phyloP scores from a whole-genome alignment of 2,329 filamentous ascomycete genomes.

The Fusarium denticulatum region DNA sequence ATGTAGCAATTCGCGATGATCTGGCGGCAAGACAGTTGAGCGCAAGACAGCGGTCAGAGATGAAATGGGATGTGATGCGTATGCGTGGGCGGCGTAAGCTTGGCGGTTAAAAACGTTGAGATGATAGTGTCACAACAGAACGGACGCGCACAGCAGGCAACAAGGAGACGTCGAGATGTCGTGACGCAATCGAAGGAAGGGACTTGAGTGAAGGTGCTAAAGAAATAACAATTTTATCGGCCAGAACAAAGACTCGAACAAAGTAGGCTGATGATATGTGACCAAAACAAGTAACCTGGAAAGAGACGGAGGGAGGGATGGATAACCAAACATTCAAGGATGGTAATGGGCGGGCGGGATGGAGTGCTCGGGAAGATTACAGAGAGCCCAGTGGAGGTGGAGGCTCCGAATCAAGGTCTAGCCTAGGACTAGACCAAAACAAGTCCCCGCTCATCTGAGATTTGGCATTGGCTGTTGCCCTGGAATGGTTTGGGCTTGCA shows the following conservation, averaged over 20 bases:
- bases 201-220: background rate
- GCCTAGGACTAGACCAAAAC: constrained; percentile 2
- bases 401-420: constrained; percentile 15
- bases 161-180: constrained; percentile 1
- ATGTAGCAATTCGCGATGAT: constrained; percentile 7
- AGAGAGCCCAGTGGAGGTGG: constrained; percentile 14
- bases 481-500: constrained; percentile 15
- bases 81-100: background rate
- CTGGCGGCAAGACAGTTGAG: background rate
- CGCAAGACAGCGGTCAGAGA: constrained; percentile 1
- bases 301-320: background rate
- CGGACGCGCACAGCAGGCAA: constrained; percentile 19
- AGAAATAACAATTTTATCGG: background rate
- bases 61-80: background rate
- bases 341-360: background rate
- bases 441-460: constrained; percentile 8
- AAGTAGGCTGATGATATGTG: background rate
- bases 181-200: constrained; percentile 7
- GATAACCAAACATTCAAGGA: constrained; percentile 1
- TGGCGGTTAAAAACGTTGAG: constrained; percentile 6
- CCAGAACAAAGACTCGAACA: background rate
- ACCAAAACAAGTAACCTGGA: constrained; percentile 14
- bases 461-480: constrained; percentile 6
- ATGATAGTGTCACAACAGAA: constrained; percentile 23
- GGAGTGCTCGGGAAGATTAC: background rate